Base-by-base conservation (phyloP, 2,329 filamentous ascomycete genomes). In the Aspergillus fumigatiaffinis region DNA sequence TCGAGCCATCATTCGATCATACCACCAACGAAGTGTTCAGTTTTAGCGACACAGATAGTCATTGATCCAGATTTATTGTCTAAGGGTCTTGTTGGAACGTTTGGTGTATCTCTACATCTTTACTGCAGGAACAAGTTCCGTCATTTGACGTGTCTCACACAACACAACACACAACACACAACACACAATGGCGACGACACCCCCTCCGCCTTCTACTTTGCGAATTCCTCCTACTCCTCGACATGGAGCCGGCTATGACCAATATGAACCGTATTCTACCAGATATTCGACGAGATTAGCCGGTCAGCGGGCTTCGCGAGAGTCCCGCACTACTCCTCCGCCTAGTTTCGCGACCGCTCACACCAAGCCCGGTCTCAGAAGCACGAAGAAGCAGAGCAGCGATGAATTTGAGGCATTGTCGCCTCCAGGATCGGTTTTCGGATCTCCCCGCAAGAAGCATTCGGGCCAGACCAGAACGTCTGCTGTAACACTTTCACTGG, bases 191-290 rank as follows among this genome's bases (percentile, higher is more conserved):
- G 73, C 76, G 53, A 73, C 76, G 41, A 79, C 77, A 64, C 77
- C 77, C 55, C 77, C 77, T n/a, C 70, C 73, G 38, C 70, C 71
- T 41, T 69, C 71, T 35, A 64, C 61, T 26, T 62, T 76, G 54
- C 67, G 73, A n/a, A 73, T 73, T 50, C 79, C 79, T 48, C 68
- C 70, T 46, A 77, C 77, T 57, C 79, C 79, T 51, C 73, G 72
- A 55, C 75, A 79, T 71, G 79, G 78, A 49, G 65, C 76, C 56
- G 71, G 70, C 56, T 77, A 79, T 63, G 75, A 79, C 61, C 60
- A 68, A 35, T 76, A 72, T 60, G 72, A 73, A 47, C 74, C 73
- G 23, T 74, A 76, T 63, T 65, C 72, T 8, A 73, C 73, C 32
- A 71, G 77, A 44, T 69, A 71, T 50, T 78, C 76, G 17, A 67